phyloP scores from a whole-genome alignment of 306 rosid genomes.

The Mucuna pruriens region DNA sequence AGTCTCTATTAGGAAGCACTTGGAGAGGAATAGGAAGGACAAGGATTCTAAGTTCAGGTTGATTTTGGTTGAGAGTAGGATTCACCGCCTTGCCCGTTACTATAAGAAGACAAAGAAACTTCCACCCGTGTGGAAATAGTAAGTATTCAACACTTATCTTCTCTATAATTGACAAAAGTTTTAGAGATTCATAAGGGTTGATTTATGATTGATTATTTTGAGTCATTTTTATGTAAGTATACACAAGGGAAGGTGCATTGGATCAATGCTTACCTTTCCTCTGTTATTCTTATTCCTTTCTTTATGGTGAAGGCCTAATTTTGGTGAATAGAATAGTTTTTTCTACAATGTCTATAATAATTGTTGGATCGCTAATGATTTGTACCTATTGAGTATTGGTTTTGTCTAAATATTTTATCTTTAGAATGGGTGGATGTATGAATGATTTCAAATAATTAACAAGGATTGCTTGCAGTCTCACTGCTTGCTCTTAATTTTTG shows the following conservation, averaged over 20 bases:
- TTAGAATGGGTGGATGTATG: background rate
- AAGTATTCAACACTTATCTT: conserved; percentile 35
- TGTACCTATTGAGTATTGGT: background rate
- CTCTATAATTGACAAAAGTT: background rate
- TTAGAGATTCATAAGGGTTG: background rate
- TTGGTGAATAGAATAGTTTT: background rate
- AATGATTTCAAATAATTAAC: background rate
- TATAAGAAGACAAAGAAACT: conserved; percentile 87
- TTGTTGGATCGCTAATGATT: background rate
- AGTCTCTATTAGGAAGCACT: conserved; percentile 76
- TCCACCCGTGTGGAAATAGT: conserved; percentile 84
- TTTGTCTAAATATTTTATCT: background rate
- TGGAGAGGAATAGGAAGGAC: conserved; percentile 87
- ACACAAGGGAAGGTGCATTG: background rate
- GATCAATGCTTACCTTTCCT: background rate
- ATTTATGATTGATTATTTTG: background rate
- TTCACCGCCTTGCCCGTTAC: conserved; percentile 79
- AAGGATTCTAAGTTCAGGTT: conserved; percentile 79
- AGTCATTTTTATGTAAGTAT: background rate
- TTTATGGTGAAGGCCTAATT: background rate
- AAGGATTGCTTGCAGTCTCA: background rate
- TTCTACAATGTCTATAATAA: background rate
- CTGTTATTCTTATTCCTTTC: background rate
- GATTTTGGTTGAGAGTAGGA: conserved; percentile 86
- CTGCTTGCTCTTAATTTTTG: background rate